Percentiles rank a stretch among this genome's conserved stretches.
phyloP scores from a whole-genome alignment of 1,284 basidiomycete genomes.

The Phylloboletellus chloephorus region DNA sequence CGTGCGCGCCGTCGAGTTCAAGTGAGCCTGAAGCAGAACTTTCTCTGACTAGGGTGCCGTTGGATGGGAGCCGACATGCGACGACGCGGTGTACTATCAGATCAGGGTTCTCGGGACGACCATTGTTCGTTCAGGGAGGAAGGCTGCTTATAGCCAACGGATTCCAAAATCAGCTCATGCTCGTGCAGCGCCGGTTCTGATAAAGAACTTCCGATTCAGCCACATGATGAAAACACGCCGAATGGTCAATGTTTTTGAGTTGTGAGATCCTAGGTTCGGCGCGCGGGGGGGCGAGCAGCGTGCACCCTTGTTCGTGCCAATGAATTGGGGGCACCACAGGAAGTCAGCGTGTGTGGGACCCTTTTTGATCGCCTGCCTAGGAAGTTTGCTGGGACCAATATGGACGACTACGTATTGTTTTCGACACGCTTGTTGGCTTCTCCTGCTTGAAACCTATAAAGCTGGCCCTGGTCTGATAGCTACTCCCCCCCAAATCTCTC shows the following conservation, averaged over 20 bases:
- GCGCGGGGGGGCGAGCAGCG: slow-evolving; percentile 18
- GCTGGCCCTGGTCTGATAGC: slow-evolving; percentile 9
- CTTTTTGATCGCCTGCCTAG: slow-evolving; percentile 21
- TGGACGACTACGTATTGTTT: slow-evolving; percentile 28
- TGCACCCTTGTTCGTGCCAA: slow-evolving; percentile 15
- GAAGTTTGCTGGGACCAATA: slow-evolving; percentile 26
- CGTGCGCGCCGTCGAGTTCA: slow-evolving; percentile 2
- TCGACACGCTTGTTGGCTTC: slow-evolving; percentile 24
- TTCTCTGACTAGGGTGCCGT: too few species aligned
- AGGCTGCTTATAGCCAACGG: slow-evolving; percentile 23
- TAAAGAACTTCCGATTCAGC: slow-evolving; percentile 25
- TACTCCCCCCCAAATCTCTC: slow-evolving; percentile 15
- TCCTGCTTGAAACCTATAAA: slow-evolving; percentile 28
- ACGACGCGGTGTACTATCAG: slow-evolving; percentile 17
- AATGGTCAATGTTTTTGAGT: slow-evolving; percentile 21
- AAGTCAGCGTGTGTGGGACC: slow-evolving; percentile 26
- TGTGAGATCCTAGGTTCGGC: slow-evolving; percentile 10
- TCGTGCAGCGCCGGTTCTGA: slow-evolving; percentile 22
- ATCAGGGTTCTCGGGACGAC: slow-evolving; percentile 22
- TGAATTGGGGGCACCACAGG: slow-evolving; percentile 21
- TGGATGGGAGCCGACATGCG: slow-evolving; percentile 19
- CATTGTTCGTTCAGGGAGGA: slow-evolving; percentile 27
- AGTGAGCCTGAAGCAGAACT: slow-evolving; percentile 10
- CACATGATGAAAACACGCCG: slow-evolving; percentile 31
- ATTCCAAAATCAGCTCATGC: slow-evolving; percentile 19